Evolutionary conservation across 2,329 filamentous ascomycete genomes (phyloP).

Genomic region (Metarhizium guizhouense): DNA sequence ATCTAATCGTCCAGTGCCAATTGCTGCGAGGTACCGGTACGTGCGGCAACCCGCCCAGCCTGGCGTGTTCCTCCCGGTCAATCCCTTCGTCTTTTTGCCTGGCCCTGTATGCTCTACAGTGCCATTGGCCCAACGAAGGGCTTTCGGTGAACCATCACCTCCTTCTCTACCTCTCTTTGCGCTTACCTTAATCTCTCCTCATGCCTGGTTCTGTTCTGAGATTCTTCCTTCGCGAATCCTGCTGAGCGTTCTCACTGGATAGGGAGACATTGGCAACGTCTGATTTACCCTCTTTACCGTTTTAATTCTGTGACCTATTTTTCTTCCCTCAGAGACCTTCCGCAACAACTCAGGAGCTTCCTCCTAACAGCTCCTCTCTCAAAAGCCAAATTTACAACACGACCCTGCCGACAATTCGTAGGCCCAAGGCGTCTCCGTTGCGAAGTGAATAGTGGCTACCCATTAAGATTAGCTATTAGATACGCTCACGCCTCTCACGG

Average conservation of each 20-base stretch:
- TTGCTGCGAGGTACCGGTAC: constrained; percentile 1
- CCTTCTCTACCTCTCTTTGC: background rate
- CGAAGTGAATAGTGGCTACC: background rate
- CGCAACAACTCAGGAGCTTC: constrained; percentile 14
- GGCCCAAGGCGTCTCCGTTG: background rate
- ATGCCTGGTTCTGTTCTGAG: background rate
- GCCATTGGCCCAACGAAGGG: background rate
- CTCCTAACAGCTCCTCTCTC: constrained; percentile 2
- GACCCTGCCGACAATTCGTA: background rate
- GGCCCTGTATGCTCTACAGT: background rate
- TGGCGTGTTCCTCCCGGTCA: background rate
- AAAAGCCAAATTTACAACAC: background rate
- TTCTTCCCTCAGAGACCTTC: constrained; percentile 5
- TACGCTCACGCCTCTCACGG: background rate
- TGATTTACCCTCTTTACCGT: constrained; percentile 11
- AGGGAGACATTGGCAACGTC: constrained; percentile 14
- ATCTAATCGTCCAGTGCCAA: constrained; percentile 10
- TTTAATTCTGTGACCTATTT: constrained; percentile 7
- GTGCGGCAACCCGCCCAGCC: background rate
- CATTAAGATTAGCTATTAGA: background rate
- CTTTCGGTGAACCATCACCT: background rate
- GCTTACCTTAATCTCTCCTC: background rate
- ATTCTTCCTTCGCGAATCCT: constrained; percentile 2
- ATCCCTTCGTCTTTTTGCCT: background rate
- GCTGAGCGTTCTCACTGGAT: constrained; percentile 13